Conservation (phyloP, 331 rosid species). For the Quercus lobata region DNA sequence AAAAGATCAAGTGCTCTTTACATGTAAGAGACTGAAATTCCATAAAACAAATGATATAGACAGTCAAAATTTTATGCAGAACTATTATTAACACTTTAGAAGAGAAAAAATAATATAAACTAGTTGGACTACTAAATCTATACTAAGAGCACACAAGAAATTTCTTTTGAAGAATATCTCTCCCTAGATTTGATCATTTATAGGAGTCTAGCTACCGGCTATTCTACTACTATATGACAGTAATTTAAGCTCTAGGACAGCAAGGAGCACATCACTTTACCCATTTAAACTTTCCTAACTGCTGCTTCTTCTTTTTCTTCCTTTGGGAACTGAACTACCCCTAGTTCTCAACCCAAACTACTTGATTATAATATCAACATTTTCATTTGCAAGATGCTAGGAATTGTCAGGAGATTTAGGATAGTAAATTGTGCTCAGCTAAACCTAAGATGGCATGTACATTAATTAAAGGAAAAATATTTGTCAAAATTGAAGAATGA, state of each 20-base stretch:
- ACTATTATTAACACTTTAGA: neutral
- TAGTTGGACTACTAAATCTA: neutral
- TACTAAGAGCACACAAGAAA: neutral
- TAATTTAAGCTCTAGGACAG: neutral
- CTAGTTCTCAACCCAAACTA: slow-evolving; percentile 17
- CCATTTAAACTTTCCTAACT: neutral
- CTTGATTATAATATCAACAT: neutral
- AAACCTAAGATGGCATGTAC: neutral
- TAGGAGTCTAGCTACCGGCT: neutral
- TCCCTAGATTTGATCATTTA: neutral
- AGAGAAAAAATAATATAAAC: neutral
- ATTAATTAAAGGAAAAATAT: slow-evolving; percentile 4
- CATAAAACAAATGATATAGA: neutral
- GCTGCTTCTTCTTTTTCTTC: neutral
- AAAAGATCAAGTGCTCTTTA: neutral
- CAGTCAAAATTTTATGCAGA: neutral
- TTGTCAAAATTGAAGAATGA: slow-evolving; percentile 1
- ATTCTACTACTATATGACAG: neutral
- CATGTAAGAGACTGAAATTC: neutral
- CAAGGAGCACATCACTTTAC: neutral
- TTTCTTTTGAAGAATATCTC: neutral
- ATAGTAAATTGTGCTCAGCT: neutral
- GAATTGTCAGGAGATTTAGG: neutral
- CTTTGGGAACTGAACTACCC: neutral
- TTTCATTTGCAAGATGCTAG: neutral